A percentile compares a stretch with the other conserved stretches of the same genome.
Conservation (phyloP, 1,284 basidiomycete genomes). For the Ceratobasidium sp. region DNA sequence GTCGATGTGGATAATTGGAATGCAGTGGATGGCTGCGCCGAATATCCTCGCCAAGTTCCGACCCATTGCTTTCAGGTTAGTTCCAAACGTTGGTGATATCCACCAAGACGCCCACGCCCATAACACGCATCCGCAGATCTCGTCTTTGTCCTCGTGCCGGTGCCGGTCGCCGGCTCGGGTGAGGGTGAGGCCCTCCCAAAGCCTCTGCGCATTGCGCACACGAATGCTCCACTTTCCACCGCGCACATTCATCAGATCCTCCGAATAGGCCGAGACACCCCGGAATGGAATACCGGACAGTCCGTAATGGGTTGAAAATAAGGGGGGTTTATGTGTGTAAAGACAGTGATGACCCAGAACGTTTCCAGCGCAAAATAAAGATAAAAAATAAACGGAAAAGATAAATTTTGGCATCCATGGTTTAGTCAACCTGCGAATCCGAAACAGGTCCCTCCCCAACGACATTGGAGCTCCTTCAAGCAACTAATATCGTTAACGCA, state of each 20-base stretch:
- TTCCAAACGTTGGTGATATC: slow-evolving; percentile 88
- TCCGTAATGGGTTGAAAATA: slow-evolving; percentile 83
- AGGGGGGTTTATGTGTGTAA: slow-evolving; percentile 82
- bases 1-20: too few relatives aligned
- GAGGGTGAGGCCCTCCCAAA: slow-evolving; percentile 86
- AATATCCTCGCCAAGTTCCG: slow-evolving; percentile 78
- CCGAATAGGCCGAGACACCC: slow-evolving; percentile 89
- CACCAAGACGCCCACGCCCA: slow-evolving; percentile 83
- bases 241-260: slow-evolving; percentile 86
- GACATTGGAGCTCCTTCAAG: too few relatives aligned
- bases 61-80: slow-evolving; percentile 72
- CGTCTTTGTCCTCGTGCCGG: slow-evolving; percentile 69
- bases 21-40: too few relatives aligned
- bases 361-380: too few relatives aligned
- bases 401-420: too few relatives aligned
- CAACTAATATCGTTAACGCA: too few relatives aligned
- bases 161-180: slow-evolving; percentile 86
- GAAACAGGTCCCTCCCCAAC: too few relatives aligned
- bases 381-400: too few relatives aligned
- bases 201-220: slow-evolving; percentile 82
- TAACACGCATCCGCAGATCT: slow-evolving; percentile 88
- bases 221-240: slow-evolving; percentile 95
- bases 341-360: slow-evolving; percentile 86
- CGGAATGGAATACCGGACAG: slow-evolving; percentile 86
- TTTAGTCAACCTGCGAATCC: too few relatives aligned